Evolutionary conservation across 176 grass and related monocot species (phyloP).

Genomic region (Hsuehochloa calcarea): DNA sequence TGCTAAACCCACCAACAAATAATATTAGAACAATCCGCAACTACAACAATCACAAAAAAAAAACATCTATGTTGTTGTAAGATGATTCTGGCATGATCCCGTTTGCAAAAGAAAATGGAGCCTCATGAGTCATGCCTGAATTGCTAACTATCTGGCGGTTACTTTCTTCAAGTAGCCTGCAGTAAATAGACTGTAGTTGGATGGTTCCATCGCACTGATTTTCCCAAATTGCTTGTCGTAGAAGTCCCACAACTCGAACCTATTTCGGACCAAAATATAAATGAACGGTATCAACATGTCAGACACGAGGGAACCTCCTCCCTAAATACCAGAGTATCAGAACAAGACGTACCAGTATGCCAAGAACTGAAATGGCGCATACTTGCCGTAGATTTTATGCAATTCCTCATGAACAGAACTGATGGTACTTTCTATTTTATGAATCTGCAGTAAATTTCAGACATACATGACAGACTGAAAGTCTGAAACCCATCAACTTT

Average conservation of each 20-base stretch:
- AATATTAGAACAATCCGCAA: not conserved
- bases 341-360: constrained; percentile 69
- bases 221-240: constrained; percentile 68
- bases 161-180: constrained; percentile 59
- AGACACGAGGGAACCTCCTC: not conserved
- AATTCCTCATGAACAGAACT: constrained; percentile 46
- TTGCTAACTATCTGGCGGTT: not conserved
- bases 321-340: not conserved
- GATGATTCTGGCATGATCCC: not conserved
- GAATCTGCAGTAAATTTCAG: constrained; percentile 50
- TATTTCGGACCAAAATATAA: constrained; percentile 27
- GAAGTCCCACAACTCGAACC: constrained; percentile 75
- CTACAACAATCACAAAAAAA: not conserved
- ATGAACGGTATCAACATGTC: not conserved
- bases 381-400: constrained; percentile 56
- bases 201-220: constrained; percentile 58
- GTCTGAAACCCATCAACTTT: not conserved
- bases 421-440: constrained; percentile 49
- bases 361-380: constrained; percentile 79
- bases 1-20: not conserved
- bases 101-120: constrained; percentile 5
- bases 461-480: not conserved
- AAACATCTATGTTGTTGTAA: not conserved
- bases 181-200: constrained; percentile 60
- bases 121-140: not conserved